Evolutionary conservation across 176 grass and related monocot species (phyloP), one percentile per base, ranked within the genome.

Genomic region (Triticum dicoccoides): DNA sequence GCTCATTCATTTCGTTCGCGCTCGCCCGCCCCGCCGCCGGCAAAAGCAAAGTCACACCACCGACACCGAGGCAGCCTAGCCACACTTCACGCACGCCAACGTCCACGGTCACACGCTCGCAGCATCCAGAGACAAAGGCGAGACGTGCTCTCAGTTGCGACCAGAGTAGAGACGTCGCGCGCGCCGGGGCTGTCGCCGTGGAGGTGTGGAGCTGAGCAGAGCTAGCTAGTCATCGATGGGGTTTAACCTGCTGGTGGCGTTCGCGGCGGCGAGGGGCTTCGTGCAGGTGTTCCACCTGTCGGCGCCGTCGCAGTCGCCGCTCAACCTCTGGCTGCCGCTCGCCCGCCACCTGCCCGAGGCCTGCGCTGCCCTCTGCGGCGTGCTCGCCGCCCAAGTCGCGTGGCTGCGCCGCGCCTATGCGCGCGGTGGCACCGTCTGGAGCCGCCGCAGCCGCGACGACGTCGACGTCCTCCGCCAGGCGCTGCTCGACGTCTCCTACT

Each of bases 271-370:
- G 35, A 76, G 52, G 69, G 78, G 49, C 2, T 24, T 89, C 12
- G 21, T 89, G 47, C 82, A 81, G 77, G 59, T 81, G 61, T 89
- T 89, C 83, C 61, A 89, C 34, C 24, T 89, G 18, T 77, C 83
- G 61, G 87, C 68, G 76, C 88, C 83, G 35, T 18, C 69, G 76
- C 76, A 80, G 24, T 45, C 65, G 65, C 84, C 76, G 35, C 83
- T 81, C 61, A 68, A 69, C 88, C 69, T 89, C 8, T 85, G 82
- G 77, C 11, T 85, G 69, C 88, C 88, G 17, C 56, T 54, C 0
- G 54, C 76, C 45, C 88, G 88, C 45, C 61, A 76, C 69, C 87
- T 89, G 3, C 87, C 82, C 0, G 87, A 84, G 77, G 82, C 77
- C 23, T 89, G 77, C 77, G 67, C 42, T 44, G 35, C 5, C 35